Evolutionary conservation across 768 basidiomycete species (phyloP), one percentile per base, ranked within the genome.

Genomic region (Nidularia sp.): DNA sequence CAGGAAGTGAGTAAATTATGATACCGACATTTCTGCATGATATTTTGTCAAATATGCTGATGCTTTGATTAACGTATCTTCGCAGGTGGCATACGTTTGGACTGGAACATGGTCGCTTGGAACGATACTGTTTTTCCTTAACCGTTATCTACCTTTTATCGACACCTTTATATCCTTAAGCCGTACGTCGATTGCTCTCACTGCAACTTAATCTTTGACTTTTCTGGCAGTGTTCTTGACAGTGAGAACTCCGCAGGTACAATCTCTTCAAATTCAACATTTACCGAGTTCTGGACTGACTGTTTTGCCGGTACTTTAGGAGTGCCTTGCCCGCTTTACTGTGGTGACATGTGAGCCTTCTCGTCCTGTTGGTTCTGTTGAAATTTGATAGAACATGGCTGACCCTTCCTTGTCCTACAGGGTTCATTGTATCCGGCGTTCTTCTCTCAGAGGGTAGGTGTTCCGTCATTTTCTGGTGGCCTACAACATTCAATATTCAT

Each of bases 101-200:
- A 62, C 53, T 12, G 50, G 58, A 45, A 61, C 68, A 3, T 58
- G 66, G 54, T 55, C 63, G 5, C 42, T 69, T 29, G 66, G 68
- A 18, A 62, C 65, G 2, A 35, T 67, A 29, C 57, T 74, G 6
- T 74, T 72, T 60, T 61, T 70, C 34, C 56, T 72, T 36, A 74
- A 74, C 57, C 67, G 73, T 32, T 74, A 74, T 52, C 57, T 70
- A 7, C 73, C 73, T 4, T 71, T 72, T 50, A 54, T 73, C 15
- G 71, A 73, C 52, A 72, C 68, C 1, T 62, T 72, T 35, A 45
- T 73, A 55, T 64, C 68, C 22, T 57, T 72, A 29, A 54, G 62
- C 41, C 56, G 71, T 71, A 33, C 9, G 67, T 60, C 49, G 7
- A 36, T 32, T 22, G 15, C 25, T 33, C 12, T 18, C 5, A 6